Percentiles rank a stretch among this genome's conserved stretches.
Evolutionary conservation across 306 rosid species (phyloP).

Genomic region (Rosa rugosa): DNA sequence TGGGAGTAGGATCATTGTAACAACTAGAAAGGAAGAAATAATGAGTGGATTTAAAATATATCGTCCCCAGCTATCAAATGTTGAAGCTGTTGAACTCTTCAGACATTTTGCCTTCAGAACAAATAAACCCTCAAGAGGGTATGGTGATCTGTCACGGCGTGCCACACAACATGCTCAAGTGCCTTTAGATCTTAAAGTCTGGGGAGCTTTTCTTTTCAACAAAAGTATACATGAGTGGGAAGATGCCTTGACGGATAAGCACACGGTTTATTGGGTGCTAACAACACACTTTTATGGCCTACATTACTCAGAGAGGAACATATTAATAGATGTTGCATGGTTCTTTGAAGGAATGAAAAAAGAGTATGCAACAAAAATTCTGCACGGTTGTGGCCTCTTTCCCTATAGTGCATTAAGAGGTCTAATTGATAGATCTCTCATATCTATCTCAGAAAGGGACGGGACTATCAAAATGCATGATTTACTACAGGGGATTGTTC

Average conservation of each 20-base stretch:
- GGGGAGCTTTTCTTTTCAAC: background rate
- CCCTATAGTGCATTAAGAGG: conserved; percentile 31
- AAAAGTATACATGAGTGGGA: conserved; percentile 9
- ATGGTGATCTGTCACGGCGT: background rate
- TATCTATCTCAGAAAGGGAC: background rate
- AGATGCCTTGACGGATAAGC: background rate
- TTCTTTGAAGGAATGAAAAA: conserved; percentile 43
- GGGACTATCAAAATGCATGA: conserved; percentile 24
- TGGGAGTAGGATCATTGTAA: background rate
- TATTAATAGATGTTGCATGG: conserved; percentile 29
- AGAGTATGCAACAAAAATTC: conserved; percentile 16
- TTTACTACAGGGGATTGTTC: conserved; percentile 34
- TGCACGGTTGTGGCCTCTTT: conserved; percentile 20
- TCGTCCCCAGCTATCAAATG: background rate
- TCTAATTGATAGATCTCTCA: conserved; percentile 42
- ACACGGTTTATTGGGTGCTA: background rate
- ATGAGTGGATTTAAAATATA: background rate
- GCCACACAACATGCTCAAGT: background rate
- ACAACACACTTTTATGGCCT: conserved; percentile 17
- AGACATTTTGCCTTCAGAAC: conserved; percentile 12
- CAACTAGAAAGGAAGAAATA: background rate
- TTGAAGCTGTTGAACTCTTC: conserved; percentile 18
- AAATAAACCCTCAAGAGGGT: background rate
- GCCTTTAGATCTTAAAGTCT: conserved; percentile 24
- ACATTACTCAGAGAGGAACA: conserved; percentile 13